Base-by-base conservation (phyloP, 1,139 yeast genomes). In the Lizanozyma gosingica region DNA sequence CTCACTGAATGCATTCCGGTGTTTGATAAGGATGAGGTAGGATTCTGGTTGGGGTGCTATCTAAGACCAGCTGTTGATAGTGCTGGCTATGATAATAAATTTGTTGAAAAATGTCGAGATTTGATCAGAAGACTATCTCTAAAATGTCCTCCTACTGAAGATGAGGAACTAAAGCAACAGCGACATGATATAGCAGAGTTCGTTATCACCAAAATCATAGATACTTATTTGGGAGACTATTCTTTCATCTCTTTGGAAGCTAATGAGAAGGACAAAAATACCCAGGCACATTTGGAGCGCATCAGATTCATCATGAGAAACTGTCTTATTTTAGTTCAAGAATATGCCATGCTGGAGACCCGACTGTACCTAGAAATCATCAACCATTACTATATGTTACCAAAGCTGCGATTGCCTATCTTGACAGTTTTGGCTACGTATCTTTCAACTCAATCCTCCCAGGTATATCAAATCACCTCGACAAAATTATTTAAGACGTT, bases 31-130 rank as follows among this genome's bases (percentile, higher is more conserved):
- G 64, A 67, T 1, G 73, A 73, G 37, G 57, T 76, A 9, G 51
- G 54, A 34, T 54, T 65, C 18, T 82, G 87, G 86, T 62, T 77
- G 39, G 61, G 62, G 36, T 63, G 73, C n/a, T 73, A 76, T 48
- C 55, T 72, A 8, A 61, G 62, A 17, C 76, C 80, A 0, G 81
- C 84, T 0, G 61, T 80, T 2, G 82, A 80, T 52, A 76, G 83
- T 37, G 82, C 82, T 0, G 83, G 84, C 2, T 66, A 50, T 41
- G 71, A 68, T 44, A 44, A 56, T 11, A 45, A 46, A 18, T 65
- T 67, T 37, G 80, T 77, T 1, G 58, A 57, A 6, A 63, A 66
- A 34, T 51, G 80, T 4, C 55, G 76, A 34, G 59, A 60, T 8
- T 65, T 79, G 33, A 52, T 81, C 14, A 43, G 53, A 15, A 55